These are phyloP conservation scores for Ulota crispa DNA, from an alignment of 225 moss, liverwort and hornwort genomes.

Conservation along the genomic window DNA sequence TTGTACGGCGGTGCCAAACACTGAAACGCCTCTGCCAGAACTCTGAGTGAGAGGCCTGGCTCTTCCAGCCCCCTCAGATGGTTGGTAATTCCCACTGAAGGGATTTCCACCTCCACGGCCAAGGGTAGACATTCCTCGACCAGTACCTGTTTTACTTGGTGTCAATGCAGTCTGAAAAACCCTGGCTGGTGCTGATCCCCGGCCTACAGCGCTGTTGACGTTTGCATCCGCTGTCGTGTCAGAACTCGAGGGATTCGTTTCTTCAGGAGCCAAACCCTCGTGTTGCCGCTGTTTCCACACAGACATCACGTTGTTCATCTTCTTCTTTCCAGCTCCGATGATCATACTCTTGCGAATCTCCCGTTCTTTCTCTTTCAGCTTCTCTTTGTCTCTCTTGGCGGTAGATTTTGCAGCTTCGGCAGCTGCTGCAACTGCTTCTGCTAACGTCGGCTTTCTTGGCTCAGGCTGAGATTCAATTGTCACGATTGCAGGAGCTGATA, in stretches of 20 bases:
- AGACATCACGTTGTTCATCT: slow-evolving; percentile 90
- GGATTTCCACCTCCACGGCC: slow-evolving; percentile 79
- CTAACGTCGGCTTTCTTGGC: slow-evolving; percentile 80
- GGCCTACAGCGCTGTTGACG: slow-evolving; percentile 35
- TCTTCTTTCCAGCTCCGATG: slow-evolving; percentile 85
- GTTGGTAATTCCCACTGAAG: slow-evolving; percentile 72
- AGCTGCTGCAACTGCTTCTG: slow-evolving; percentile 97
- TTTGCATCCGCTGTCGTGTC: slow-evolving; percentile 48
- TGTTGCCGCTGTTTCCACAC: slow-evolving; percentile 98
- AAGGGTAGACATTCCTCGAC: slow-evolving; percentile 63
- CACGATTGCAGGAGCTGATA: slow-evolving; percentile 87
- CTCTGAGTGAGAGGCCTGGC: slow-evolving; percentile 55
- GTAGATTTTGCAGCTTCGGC: slow-evolving; percentile 86
- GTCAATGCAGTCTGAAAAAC: slow-evolving; percentile 34
- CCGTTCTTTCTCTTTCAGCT: slow-evolving; percentile 88
- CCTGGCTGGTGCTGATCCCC: slow-evolving; percentile 43
- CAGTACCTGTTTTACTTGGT: slow-evolving; percentile 39
- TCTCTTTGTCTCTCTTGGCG: slow-evolving; percentile 93
- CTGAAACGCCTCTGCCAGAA: slow-evolving; percentile 58
- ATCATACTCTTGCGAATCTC: slow-evolving; percentile 87
- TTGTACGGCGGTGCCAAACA: slow-evolving; percentile 42
- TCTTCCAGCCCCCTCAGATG: slow-evolving; percentile 73
- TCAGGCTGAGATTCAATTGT: slow-evolving; percentile 59
- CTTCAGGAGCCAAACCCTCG: slow-evolving; percentile 67
- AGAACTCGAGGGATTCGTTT: slow-evolving; percentile 37